phyloP scores from a whole-genome alignment of 352 stramenopile species.

The Pythium dissimile region DNA sequence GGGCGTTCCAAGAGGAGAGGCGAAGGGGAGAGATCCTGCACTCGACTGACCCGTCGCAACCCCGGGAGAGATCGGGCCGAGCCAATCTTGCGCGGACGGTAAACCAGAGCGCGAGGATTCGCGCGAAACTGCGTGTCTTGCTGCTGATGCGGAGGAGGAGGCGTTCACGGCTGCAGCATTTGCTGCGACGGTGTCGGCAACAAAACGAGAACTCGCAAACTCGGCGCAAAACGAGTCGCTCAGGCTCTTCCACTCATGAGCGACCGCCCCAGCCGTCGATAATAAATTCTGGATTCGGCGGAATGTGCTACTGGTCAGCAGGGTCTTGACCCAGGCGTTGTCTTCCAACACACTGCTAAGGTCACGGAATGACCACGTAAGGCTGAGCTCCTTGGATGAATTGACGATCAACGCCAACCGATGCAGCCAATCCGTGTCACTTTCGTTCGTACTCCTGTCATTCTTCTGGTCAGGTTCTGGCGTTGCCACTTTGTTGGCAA shows the following conservation, averaged over 20 bases:
- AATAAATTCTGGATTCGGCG: slow-evolving; percentile 28
- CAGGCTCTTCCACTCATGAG: slow-evolving; percentile 42
- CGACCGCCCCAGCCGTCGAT: slow-evolving; percentile 32
- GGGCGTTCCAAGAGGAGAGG: slow-evolving; percentile 14
- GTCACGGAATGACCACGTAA: slow-evolving; percentile 34
- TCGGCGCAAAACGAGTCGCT: slow-evolving; percentile 54
- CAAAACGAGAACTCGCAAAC: slow-evolving; percentile 31
- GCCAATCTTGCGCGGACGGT: neutral
- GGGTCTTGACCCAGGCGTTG: slow-evolving; percentile 40
- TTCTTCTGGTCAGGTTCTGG: neutral
- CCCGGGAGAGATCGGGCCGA: neutral
- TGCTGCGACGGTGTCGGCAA: neutral
- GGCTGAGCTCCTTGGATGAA: slow-evolving; percentile 40
- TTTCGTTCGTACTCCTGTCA: neutral
- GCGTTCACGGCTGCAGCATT: neutral
- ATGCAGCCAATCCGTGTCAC: slow-evolving; percentile 17
- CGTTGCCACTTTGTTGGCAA: too few relatives aligned
- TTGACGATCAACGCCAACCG: slow-evolving; percentile 26
- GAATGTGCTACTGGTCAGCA: slow-evolving; percentile 26
- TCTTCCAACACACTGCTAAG: slow-evolving; percentile 31
- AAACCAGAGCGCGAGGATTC: neutral
- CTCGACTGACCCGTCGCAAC: slow-evolving; percentile 6
- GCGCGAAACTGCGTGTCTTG: neutral
- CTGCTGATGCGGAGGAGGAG: neutral
- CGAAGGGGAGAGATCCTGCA: slow-evolving; percentile 22